Base-by-base conservation (phyloP, 148 eudicot species). In the Chenopodium album region DNA sequence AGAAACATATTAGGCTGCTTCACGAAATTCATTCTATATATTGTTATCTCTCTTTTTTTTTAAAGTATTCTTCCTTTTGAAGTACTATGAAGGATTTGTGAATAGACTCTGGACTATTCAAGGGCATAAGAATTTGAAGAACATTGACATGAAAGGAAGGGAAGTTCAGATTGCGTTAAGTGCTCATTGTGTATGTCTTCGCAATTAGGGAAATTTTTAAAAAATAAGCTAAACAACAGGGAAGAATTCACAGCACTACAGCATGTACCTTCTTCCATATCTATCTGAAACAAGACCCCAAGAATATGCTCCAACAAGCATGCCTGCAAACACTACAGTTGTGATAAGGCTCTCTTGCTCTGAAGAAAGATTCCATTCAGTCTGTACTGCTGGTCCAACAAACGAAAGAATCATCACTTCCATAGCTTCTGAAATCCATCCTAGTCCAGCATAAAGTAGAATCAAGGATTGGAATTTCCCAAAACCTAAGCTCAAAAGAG, bases 401-500 rank as follows among this genome's bases (percentile, higher is more conserved):
- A 85, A 85, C 17, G 87, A 85, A 44, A 81, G 87, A 66, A 85
- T 83, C 84, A 85, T 85, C 62, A 85, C 82, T 69, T 85, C 87
- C 87, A 81, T 85, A 0, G 87, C 86, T 56, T 85, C 87, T 22
- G 84, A 82, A 50, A 85, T 23, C 87, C 87, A 85, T 56, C 87
- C 87, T 73, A 85, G 67, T 72, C 87, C 87, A 19, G 87, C 84
- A 73, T 85, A 85, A 3, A 81, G 10, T 20, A 85, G 80, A 74
- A 85, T 71, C n/a, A 81, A 26, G 52, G 75, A 63, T n/a, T 85
- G 84, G 70, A 73, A 34, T 52, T 81, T 84, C 23, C 87, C 87
- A 48, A 85, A 85, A 22, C 84, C 84, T 78, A 74, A 50, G 63
- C 60, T 52, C 63, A 81, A 28, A 11, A 85, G 81, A 19, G 81